Percentiles rank a stretch among this genome's conserved stretches.
phyloP scores from a whole-genome alignment of 768 basidiomycete genomes.

The Naematelia aurantialba region DNA sequence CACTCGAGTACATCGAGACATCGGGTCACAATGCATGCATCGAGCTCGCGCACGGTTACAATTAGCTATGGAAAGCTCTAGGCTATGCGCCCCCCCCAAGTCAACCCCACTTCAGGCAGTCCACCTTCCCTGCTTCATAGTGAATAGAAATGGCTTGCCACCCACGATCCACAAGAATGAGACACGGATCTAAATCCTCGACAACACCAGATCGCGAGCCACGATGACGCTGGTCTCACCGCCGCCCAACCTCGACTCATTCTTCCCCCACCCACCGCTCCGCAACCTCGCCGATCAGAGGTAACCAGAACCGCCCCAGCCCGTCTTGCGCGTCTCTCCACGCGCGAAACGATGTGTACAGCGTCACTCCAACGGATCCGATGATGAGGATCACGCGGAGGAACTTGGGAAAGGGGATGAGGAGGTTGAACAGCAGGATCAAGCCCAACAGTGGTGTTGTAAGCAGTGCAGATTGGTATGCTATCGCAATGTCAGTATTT shows the following conservation, averaged over 20 bases:
- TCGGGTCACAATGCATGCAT: too few species aligned
- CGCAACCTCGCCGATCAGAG: slow-evolving; percentile 63
- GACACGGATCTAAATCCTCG: not conserved
- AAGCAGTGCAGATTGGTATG: slow-evolving; percentile 72
- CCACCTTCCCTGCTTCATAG: not conserved
- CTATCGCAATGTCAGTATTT: slow-evolving; percentile 51
- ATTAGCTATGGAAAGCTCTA: too few species aligned
- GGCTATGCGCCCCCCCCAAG: too few species aligned
- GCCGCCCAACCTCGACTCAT: slow-evolving; percentile 31
- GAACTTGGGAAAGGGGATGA: slow-evolving; percentile 59
- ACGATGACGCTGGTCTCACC: not conserved
- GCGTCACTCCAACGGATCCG: slow-evolving; percentile 52
- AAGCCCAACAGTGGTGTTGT: slow-evolving; percentile 62
- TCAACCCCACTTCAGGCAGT: too few species aligned
- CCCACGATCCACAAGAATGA: too few species aligned
- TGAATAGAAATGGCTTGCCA: too few species aligned
- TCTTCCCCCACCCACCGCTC: slow-evolving; percentile 69
- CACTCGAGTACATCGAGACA: too few species aligned
- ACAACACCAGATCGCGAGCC: not conserved
- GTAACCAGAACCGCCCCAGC: slow-evolving; percentile 61
- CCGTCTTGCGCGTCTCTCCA: slow-evolving; percentile 52
- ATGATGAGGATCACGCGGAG: slow-evolving; percentile 57
- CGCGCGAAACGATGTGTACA: slow-evolving; percentile 59
- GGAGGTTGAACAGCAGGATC: slow-evolving; percentile 57
- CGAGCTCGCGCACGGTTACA: too few species aligned